Evolutionary conservation across 257 asterid genomes (phyloP).

Genomic region (Mitragyna speciosa): DNA sequence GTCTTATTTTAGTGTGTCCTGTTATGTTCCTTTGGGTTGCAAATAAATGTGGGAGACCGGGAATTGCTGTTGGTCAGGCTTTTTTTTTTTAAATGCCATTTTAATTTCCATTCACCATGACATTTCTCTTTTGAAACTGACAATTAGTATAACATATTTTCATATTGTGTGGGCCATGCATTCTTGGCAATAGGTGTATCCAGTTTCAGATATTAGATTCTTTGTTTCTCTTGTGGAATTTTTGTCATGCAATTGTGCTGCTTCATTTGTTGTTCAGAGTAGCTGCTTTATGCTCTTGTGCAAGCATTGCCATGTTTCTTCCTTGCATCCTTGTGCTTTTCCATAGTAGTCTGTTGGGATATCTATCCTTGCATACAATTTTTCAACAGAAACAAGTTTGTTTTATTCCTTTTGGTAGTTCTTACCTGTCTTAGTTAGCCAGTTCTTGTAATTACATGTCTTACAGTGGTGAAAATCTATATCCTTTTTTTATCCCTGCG

Average conservation of each 20-base stretch:
- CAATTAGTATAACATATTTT: too few relatives aligned
- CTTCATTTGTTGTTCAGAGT: background rate
- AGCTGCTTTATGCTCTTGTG: background rate
- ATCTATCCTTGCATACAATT: background rate
- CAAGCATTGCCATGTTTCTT: background rate
- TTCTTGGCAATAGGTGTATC: too few relatives aligned
- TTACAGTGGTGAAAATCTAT: background rate
- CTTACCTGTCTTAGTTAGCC: background rate
- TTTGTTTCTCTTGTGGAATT: too few relatives aligned
- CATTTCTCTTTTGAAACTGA: too few relatives aligned
- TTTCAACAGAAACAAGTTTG: background rate
- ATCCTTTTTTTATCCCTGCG: background rate
- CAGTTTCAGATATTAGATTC: too few relatives aligned
- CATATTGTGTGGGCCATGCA: too few relatives aligned
- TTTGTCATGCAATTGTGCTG: background rate
- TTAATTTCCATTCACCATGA: too few relatives aligned
- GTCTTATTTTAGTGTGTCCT: too few relatives aligned
- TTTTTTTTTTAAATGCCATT: too few relatives aligned
- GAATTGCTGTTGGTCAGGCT: background rate
- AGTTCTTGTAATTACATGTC: background rate
- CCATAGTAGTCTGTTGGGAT: background rate
- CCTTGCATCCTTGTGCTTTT: background rate
- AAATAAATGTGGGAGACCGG: background rate
- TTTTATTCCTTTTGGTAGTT: conserved; percentile 2
- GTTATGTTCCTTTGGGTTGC: too few relatives aligned